Percentiles rank a stretch among this genome's conserved stretches.
phyloP scores from a whole-genome alignment of 1,284 basidiomycete genomes.

The Pulveroboletus sp. region DNA sequence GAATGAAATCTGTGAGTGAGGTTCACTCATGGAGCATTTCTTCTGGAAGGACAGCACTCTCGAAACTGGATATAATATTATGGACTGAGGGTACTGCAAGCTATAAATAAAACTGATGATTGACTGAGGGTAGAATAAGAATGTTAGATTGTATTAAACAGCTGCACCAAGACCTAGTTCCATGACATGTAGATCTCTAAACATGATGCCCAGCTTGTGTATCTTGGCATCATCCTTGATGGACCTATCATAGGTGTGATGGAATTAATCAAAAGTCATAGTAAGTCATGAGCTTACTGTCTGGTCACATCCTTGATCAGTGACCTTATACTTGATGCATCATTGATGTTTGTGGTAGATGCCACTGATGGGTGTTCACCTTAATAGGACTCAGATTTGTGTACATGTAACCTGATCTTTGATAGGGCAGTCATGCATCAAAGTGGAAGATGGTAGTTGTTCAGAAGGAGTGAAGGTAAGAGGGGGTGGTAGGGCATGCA shows the following conservation, averaged over 20 bases:
- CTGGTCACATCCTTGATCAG: constrained; percentile 13
- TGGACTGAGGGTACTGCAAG: constrained; percentile 47
- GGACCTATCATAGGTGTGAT: constrained; percentile 38
- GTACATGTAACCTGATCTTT: background rate
- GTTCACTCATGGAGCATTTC: constrained; percentile 61
- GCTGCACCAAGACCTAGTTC: constrained; percentile 38
- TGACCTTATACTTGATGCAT: background rate
- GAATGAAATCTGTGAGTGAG: constrained; percentile 36
- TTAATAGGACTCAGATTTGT: background rate
- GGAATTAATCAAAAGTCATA: background rate
- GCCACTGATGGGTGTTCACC: background rate
- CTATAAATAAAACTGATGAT: constrained; percentile 31
- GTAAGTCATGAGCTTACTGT: too few relatives aligned
- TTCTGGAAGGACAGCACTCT: constrained; percentile 53
- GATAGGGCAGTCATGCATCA: background rate
- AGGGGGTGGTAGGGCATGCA: too few relatives aligned
- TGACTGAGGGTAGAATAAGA: constrained; percentile 41
- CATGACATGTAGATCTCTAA: constrained; percentile 38
- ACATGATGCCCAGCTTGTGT: constrained; percentile 38
- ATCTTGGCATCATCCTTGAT: constrained; percentile 14
- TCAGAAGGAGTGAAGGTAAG: background rate
- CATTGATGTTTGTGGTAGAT: background rate
- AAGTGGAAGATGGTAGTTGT: background rate
- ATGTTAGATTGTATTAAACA: constrained; percentile 46
- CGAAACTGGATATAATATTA: constrained; percentile 49